These are phyloP conservation scores for Aspergillus persii DNA, from an alignment of 2,329 filamentous ascomycete species.

Conservation along the genomic window DNA sequence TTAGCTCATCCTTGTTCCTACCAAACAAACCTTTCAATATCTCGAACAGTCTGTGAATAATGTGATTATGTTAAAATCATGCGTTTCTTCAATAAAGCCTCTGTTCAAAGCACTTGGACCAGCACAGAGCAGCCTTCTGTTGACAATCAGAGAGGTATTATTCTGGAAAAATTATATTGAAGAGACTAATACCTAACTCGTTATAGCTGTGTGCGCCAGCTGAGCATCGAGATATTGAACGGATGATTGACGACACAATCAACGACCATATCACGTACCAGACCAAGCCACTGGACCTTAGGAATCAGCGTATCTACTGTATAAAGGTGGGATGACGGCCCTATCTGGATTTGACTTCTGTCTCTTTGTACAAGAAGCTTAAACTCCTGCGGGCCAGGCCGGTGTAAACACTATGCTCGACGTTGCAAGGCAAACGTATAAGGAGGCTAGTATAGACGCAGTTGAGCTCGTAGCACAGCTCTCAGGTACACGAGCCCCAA, in stretches of 20 bases:
- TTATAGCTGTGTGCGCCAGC: slow-evolving; percentile 62
- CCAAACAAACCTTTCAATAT: slow-evolving; percentile 62
- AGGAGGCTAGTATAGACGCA: slow-evolving; percentile 79
- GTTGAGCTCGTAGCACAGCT: slow-evolving; percentile 68
- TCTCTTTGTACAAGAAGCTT: background rate
- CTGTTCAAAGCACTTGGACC: slow-evolving; percentile 67
- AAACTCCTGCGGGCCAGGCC: slow-evolving; percentile 49
- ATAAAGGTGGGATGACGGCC: slow-evolving; percentile 59
- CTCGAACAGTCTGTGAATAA: slow-evolving; percentile 83
- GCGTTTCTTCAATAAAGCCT: slow-evolving; percentile 65
- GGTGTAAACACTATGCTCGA: slow-evolving; percentile 84
- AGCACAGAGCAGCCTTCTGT: slow-evolving; percentile 63
- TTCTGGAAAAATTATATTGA: background rate
- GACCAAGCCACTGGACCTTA: slow-evolving; percentile 74
- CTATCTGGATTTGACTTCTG: slow-evolving; percentile 14
- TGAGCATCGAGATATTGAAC: slow-evolving; percentile 59
- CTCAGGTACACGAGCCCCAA: slow-evolving; percentile 50
- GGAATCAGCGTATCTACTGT: slow-evolving; percentile 88
- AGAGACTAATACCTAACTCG: slow-evolving; percentile 6
- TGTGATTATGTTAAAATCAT: slow-evolving; percentile 81
- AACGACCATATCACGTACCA: slow-evolving; percentile 80
- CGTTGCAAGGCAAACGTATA: slow-evolving; percentile 83
- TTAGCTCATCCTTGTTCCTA: slow-evolving; percentile 74
- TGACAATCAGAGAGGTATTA: slow-evolving; percentile 61
- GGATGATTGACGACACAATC: slow-evolving; percentile 66